Base-by-base conservation (phyloP, 768 basidiomycete genomes). In the Naganishia antarctica region DNA sequence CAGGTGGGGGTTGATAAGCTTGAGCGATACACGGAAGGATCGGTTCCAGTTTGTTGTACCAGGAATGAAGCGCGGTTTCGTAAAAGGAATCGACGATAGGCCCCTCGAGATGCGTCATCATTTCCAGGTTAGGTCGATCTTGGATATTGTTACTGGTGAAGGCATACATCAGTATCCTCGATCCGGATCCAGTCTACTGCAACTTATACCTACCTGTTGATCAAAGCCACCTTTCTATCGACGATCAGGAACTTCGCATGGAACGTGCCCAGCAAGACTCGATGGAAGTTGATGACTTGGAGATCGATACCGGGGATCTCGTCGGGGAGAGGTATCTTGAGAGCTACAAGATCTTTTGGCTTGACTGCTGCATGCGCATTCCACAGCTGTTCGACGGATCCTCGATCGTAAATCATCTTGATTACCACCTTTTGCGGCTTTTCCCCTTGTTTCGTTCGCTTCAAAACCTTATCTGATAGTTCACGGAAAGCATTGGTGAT, bases 101-200 rank as follows among this genome's bases (percentile, higher is more conserved):
- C 0, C 87, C 87, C 70, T 88, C 87, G 45, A 87, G 80, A 68
- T 87, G 86, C 7, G 82, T 74, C 85, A 86, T 86, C 82, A 87
- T 83, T 59, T 79, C 79, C 41, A 80, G 69, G 50, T 80, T 79
- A 4, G 77, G 79, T 12, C 80, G 71, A 64, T 80, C 80, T 75
- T 85, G 85, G 7, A 67, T 67, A 25, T 67, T 67, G 57, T 67
- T 67, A 31, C 65, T 66, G 37, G 15, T 21, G 8, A 2, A 31
- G 29, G 21, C 12, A n/a, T 37, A 29, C 1, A n/a, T 68, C 46
- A 65, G 66, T 31, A 9, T 43, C 28, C 31, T 1, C 23, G 5
- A 62, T 12, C 1, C 23, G 2, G n/a, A 49, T 21, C 11, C 13
- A 6, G n/a, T 21, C 57, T 2, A 49, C 21, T 15, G 26, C 58